These are phyloP conservation scores for Diaporthe vexans DNA, from an alignment of 2,329 filamentous ascomycete species.

Conservation along the genomic window DNA sequence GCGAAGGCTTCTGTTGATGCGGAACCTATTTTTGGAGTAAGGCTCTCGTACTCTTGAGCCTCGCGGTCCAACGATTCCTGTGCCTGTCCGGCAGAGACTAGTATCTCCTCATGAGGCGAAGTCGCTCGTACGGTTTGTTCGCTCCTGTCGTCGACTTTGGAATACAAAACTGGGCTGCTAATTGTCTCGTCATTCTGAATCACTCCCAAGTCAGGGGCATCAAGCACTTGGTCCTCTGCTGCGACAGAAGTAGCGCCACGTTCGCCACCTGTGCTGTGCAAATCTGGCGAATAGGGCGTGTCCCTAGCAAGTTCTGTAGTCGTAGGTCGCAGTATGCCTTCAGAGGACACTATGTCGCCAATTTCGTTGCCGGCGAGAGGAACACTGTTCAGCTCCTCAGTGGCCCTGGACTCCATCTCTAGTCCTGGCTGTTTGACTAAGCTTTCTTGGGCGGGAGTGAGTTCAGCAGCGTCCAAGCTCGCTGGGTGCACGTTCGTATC, in stretches of 20 bases:
- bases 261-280: slow-evolving; percentile 1
- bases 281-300: neutral
- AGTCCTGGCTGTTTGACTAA: neutral
- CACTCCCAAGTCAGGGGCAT: slow-evolving; percentile 22
- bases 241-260: slow-evolving; percentile 4
- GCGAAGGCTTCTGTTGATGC: slow-evolving; percentile 26
- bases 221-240: slow-evolving; percentile 32
- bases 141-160: slow-evolving; percentile 12
- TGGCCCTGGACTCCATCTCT: neutral
- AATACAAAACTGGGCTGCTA: slow-evolving; percentile 15
- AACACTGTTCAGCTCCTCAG: neutral
- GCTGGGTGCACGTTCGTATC: neutral
- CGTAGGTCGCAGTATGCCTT: neutral
- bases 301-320: neutral
- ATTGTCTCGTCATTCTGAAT: slow-evolving; percentile 5
- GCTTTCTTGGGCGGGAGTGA: neutral
- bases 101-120: neutral
- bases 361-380: neutral
- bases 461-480: neutral
- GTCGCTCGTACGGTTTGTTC: slow-evolving; percentile 24
- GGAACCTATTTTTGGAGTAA: neutral
- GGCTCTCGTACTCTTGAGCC: neutral
- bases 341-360: neutral
- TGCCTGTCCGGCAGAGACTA: neutral
- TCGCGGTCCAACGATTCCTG: slow-evolving; percentile 1